Evolutionary conservation across 179 eudicot species (phyloP).

Genomic region (Beta macrorhiza): DNA sequence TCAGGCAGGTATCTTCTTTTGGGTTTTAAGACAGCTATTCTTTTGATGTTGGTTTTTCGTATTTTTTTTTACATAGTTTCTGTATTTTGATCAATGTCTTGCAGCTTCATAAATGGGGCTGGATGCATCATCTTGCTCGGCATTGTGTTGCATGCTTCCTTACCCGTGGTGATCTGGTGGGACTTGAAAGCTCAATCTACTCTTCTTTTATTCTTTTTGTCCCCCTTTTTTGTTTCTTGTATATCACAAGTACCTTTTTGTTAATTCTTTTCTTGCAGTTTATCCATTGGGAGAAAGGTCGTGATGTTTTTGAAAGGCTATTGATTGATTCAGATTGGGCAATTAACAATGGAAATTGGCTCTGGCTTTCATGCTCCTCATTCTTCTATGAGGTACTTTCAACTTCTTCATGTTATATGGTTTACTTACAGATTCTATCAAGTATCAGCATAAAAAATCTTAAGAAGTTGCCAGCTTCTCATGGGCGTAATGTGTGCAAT

Average conservation of each 20-base stretch:
- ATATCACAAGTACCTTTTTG: not conserved
- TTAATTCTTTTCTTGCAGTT: conserved; percentile 44
- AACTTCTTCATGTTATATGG: not conserved
- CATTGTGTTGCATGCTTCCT: conserved; percentile 93
- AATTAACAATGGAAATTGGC: conserved; percentile 87
- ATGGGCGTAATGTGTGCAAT: not conserved
- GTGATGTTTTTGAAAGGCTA: conserved; percentile 88
- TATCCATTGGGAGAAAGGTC: conserved; percentile 94
- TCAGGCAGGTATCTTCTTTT: conserved; percentile 54
- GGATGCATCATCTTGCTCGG: conserved; percentile 98
- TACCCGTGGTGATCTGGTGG: conserved; percentile 90
- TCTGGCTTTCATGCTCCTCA: conserved; percentile 94
- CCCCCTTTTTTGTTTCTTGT: not conserved
- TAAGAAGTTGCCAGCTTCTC: not conserved
- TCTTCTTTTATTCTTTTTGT: not conserved
- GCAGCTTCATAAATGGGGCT: conserved; percentile 90
- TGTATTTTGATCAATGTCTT: not conserved
- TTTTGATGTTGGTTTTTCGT: too few relatives aligned
- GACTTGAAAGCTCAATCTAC: not conserved
- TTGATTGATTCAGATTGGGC: conserved; percentile 94
- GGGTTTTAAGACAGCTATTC: too few relatives aligned
- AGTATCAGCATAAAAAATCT: not conserved
- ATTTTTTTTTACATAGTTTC: too few relatives aligned
- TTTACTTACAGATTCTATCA: not conserved
- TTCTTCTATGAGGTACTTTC: conserved; percentile 77